A percentile compares a stretch with the other conserved stretches of the same genome.
Evolutionary conservation across 1,139 yeast genomes (phyloP).

Genomic region (Suhomyces atakaporum): DNA sequence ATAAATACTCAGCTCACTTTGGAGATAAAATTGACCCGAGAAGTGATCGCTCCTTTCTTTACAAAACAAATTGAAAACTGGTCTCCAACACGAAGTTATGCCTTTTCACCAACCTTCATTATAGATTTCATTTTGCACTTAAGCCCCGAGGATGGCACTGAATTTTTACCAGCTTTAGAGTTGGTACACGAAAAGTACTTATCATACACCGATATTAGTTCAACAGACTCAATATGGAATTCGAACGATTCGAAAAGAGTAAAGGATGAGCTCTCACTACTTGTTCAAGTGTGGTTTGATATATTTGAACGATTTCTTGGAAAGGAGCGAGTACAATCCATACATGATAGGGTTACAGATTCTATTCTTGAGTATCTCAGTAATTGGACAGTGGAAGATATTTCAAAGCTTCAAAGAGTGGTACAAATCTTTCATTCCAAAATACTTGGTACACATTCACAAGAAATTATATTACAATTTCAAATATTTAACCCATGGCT

Average conservation of each 20-base stretch:
- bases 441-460: slow-evolving; percentile 2
- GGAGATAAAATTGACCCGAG: slow-evolving; percentile 17
- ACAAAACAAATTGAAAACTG: slow-evolving; percentile 15
- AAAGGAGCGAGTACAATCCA: not conserved
- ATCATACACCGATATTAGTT: slow-evolving; percentile 15
- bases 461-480: slow-evolving; percentile 28
- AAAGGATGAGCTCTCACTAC: slow-evolving; percentile 5
- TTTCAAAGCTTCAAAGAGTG: not conserved
- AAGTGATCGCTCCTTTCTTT: slow-evolving; percentile 22
- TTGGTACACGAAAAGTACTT: slow-evolving; percentile 16
- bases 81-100: slow-evolving; percentile 8
- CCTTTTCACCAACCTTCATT: slow-evolving; percentile 13
- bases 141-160: slow-evolving; percentile 16
- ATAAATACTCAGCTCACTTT: slow-evolving; percentile 18
- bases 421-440: not conserved
- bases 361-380: slow-evolving; percentile 3
- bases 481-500: slow-evolving; percentile 34
- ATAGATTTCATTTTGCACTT: slow-evolving; percentile 24
- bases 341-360: not conserved
- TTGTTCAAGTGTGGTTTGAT: slow-evolving; percentile 14
- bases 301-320: slow-evolving; percentile 16
- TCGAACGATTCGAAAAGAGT: not conserved
- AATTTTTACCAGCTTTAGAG: slow-evolving; percentile 16
- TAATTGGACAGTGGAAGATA: slow-evolving; percentile 1
- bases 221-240: slow-evolving; percentile 22